A percentile compares a stretch with the other conserved stretches of the same genome.
These are phyloP conservation scores for Penicillium canescens DNA, from an alignment of 495 filamentous ascomycete species.

Conservation along the genomic window DNA sequence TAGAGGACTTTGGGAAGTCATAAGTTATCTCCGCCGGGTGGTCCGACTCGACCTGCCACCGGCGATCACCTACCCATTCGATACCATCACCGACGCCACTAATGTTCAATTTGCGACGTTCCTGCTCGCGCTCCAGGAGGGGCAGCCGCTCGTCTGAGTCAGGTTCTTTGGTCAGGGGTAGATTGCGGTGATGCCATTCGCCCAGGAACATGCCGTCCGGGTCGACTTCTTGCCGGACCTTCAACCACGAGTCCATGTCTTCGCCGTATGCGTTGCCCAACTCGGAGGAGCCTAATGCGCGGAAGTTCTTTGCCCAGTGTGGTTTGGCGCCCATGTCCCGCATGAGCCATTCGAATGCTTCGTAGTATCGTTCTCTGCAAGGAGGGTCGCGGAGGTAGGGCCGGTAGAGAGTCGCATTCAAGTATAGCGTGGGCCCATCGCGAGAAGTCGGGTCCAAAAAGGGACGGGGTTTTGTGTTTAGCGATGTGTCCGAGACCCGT, in stretches of 20 bases:
- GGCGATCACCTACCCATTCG: constrained; percentile 56
- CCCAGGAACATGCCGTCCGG: constrained; percentile 90
- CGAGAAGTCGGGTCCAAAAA: constrained; percentile 72
- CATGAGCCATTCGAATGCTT: constrained; percentile 97
- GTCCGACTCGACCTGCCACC: constrained; percentile 24
- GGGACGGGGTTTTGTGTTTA: constrained; percentile 57
- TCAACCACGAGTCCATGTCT: constrained; percentile 63
- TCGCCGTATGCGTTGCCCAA: constrained; percentile 49
- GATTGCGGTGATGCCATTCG: constrained; percentile 76
- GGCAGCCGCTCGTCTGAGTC: constrained; percentile 24
- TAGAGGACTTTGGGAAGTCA: constrained; percentile 30
- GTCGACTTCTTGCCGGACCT: constrained; percentile 73
- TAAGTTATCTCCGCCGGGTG: constrained; percentile 1
- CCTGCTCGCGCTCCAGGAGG: constrained; percentile 47
- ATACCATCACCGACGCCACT: constrained; percentile 48
- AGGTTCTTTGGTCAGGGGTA: constrained; percentile 48
- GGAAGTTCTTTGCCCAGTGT: constrained; percentile 98
- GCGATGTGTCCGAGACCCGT: constrained; percentile 74
- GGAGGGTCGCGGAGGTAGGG: constrained; percentile 83
- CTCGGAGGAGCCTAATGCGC: constrained; percentile 48
- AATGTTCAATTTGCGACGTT: constrained; percentile 26
- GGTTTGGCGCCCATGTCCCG: constrained; percentile 83
- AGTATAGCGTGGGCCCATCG: constrained; percentile 80
- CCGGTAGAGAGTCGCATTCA: constrained; percentile 94
- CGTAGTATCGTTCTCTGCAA: constrained; percentile 76